phyloP scores from a whole-genome alignment of 129 eudicot species.

The Erigeron canadensis region DNA sequence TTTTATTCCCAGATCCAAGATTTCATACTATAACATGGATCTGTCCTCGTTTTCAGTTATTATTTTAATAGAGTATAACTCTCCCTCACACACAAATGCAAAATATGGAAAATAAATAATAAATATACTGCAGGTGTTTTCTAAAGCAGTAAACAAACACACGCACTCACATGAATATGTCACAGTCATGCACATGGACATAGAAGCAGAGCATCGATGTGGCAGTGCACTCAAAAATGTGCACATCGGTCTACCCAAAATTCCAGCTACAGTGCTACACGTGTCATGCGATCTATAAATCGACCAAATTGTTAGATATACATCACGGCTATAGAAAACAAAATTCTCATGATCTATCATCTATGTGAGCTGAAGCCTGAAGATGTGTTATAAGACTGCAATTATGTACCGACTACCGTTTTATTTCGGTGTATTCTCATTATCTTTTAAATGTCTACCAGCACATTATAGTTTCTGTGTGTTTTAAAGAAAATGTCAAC shows the following conservation, averaged over 20 bases:
- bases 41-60: not conserved
- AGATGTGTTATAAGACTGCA: too few relatives aligned
- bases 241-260: not conserved
- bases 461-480: too few relatives aligned
- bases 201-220: not conserved
- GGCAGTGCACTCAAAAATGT: not conserved
- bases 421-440: too few relatives aligned
- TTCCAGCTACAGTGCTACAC: too few relatives aligned
- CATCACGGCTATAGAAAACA: too few relatives aligned
- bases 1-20: constrained; percentile 1
- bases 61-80: too few relatives aligned
- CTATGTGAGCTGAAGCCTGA: too few relatives aligned
- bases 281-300: not conserved
- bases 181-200: not conserved
- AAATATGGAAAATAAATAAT: not conserved
- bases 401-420: too few relatives aligned
- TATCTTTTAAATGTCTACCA: too few relatives aligned
- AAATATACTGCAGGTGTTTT: not conserved
- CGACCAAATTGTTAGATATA: too few relatives aligned
- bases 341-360: too few relatives aligned
- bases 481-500: too few relatives aligned
- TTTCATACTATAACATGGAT: constrained; percentile 18
- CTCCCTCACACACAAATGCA: not conserved
- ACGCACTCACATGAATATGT: not conserved
- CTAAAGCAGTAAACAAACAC: not conserved